Base-by-base conservation (phyloP, 305 asterid species). In the Fraxinus latifolia region DNA sequence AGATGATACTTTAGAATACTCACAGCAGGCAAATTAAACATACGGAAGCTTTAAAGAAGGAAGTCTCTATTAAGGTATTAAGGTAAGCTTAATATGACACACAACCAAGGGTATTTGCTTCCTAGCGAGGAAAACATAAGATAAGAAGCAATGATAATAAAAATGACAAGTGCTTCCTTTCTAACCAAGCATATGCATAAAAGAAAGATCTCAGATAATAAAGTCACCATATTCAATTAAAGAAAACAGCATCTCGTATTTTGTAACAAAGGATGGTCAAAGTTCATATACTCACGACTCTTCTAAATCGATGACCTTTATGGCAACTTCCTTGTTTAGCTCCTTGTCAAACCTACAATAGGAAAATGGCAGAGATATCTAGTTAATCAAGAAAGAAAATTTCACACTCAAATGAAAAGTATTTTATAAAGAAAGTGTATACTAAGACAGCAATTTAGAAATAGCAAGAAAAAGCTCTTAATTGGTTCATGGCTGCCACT, bases 271-370 rank as follows among this genome's bases (percentile, higher is more conserved):
- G 83, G 68, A 81, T 70, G 77, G 67, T 65, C 71, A 82, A 79
- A 85, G 77, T 74, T 76, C 82, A 79, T 84, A 79, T 73, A 93
- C 98, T 93, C 89, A 95, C 98, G 98, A 93, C 90, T 95, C 98
- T 90, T 95, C 98, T 76, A 95, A 94, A 89, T 95, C 98, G 82
- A 95, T 95, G 89, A 93, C 97, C 89, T 95, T 95, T 82, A 95
- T 92, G 81, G 97, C 97, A 74, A 95, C 97, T 84, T 85, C 96
- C 89, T 88, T 95, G 86, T 93, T 92, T 36, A 92, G 88, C 77
- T 95, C 97, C 85, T 91, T 92, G 76, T 95, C 98, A 74, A 89
- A 95, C 89, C 98, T 95, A 94, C 92, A 92, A 81, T 84, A 84
- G 75, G 34, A 67, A 55, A 87, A 84, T 29, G 60, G 33, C 25